Evolutionary conservation across 768 basidiomycete genomes (phyloP).

Genomic region (Macrolepiota fuliginosa): DNA sequence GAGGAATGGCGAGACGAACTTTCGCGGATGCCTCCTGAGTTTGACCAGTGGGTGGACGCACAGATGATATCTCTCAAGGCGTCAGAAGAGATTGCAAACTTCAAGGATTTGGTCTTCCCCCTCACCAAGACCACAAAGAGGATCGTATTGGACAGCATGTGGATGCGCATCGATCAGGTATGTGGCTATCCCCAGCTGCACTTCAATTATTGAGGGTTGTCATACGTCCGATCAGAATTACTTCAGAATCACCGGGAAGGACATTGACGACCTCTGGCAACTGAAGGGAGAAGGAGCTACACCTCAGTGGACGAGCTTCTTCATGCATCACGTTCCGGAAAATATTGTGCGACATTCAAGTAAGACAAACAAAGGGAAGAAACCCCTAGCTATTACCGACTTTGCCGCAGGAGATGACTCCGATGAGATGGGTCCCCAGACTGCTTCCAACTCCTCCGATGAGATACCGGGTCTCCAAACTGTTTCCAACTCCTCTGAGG

Average conservation of each 20-base stretch:
- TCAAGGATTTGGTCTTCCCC: constrained; percentile 57
- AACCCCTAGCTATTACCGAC: constrained; percentile 49
- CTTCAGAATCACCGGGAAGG: constrained; percentile 43
- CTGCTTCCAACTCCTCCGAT: constrained; percentile 56
- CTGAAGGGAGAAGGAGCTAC: constrained; percentile 47
- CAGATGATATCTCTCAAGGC: constrained; percentile 61
- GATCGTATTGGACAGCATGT: constrained; percentile 54
- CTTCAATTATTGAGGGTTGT: neutral
- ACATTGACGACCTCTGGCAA: constrained; percentile 65
- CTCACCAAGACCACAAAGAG: constrained; percentile 52
- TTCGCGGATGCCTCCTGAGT: constrained; percentile 57
- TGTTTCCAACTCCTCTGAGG: constrained; percentile 60
- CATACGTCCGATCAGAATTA: constrained; percentile 49
- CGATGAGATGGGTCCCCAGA: constrained; percentile 52
- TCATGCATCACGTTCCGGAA: constrained; percentile 26
- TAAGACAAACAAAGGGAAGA: constrained; percentile 30
- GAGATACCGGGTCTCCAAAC: constrained; percentile 71
- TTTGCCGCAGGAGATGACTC: constrained; percentile 38
- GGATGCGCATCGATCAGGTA: constrained; percentile 62
- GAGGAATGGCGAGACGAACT: constrained; percentile 47
- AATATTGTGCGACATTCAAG: constrained; percentile 16
- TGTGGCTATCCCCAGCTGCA: constrained; percentile 16
- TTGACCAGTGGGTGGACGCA: constrained; percentile 68
- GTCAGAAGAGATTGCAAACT: constrained; percentile 44
- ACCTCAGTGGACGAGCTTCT: constrained; percentile 59